These are phyloP conservation scores for Fusarium brachygibbosum DNA, from an alignment of 2,329 filamentous ascomycete genomes.

Conservation along the genomic window DNA sequence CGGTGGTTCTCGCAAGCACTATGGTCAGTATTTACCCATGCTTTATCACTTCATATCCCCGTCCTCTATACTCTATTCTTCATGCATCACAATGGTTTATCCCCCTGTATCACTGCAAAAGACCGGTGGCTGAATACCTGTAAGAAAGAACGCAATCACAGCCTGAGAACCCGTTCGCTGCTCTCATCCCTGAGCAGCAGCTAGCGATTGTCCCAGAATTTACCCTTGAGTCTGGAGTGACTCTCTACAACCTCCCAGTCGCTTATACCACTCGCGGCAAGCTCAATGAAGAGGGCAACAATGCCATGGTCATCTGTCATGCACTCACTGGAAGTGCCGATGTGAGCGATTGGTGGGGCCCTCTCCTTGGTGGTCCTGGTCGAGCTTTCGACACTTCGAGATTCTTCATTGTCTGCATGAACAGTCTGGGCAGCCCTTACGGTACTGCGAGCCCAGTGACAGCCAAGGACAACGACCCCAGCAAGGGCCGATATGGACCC, in stretches of 20 bases:
- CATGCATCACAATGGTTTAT: not conserved
- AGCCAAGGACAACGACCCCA: constrained; percentile 82
- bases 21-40: constrained; percentile 50
- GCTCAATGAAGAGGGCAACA: constrained; percentile 70
- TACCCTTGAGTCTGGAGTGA: constrained; percentile 91
- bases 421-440: constrained; percentile 87
- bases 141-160: constrained; percentile 76
- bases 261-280: constrained; percentile 76
- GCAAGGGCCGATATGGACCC: constrained; percentile 85
- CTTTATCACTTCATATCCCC: not conserved
- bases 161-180: constrained; percentile 91
- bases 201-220: constrained; percentile 90
- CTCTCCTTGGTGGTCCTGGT: constrained; percentile 81
- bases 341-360: constrained; percentile 90
- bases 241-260: constrained; percentile 79
- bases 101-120: constrained; percentile 41
- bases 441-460: constrained; percentile 91
- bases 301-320: constrained; percentile 84
- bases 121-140: constrained; percentile 72
- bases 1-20: constrained; percentile 41
- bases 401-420: constrained; percentile 90
- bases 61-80: not conserved
- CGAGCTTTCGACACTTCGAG: constrained; percentile 84
- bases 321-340: constrained; percentile 88
- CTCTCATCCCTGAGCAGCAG: constrained; percentile 88